These are phyloP conservation scores for Liriodendron chinense DNA, from an alignment of 164 flowering plant genomes.

Conservation along the genomic window DNA sequence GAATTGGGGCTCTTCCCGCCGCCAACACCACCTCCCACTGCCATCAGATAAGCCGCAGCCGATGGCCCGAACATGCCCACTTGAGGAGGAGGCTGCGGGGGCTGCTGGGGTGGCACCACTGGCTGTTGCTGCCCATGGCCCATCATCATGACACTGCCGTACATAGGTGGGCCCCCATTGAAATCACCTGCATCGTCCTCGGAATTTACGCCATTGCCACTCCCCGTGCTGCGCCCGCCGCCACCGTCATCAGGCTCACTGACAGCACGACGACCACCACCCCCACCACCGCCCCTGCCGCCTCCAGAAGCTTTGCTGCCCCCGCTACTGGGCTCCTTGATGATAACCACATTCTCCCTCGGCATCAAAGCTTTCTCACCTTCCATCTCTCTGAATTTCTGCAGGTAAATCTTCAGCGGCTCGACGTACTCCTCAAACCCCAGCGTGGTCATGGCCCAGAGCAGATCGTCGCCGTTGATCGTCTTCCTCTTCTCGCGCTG, in stretches of 20 bases:
- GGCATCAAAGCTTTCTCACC: slow-evolving; percentile 39
- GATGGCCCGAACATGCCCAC: neutral
- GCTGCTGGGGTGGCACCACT: neutral
- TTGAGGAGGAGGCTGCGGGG: neutral
- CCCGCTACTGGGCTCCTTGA: slow-evolving; percentile 16
- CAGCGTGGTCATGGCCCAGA: slow-evolving; percentile 66
- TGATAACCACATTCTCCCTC: slow-evolving; percentile 11
- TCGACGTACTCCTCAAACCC: slow-evolving; percentile 65
- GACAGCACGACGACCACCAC: slow-evolving; percentile 8
- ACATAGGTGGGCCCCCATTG: slow-evolving; percentile 11
- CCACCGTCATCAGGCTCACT: slow-evolving; percentile 14
- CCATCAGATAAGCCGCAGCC: neutral
- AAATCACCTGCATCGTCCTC: slow-evolving; percentile 13
- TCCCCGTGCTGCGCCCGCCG: neutral
- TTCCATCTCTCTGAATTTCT: slow-evolving; percentile 49
- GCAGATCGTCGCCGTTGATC: slow-evolving; percentile 60
- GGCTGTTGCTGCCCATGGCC: slow-evolving; percentile 16
- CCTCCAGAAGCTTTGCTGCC: slow-evolving; percentile 7
- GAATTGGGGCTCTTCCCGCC: slow-evolving; percentile 4
- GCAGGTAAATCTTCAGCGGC: slow-evolving; percentile 50
- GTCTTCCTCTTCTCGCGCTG: slow-evolving; percentile 63
- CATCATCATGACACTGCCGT: slow-evolving; percentile 34
- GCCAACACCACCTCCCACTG: neutral
- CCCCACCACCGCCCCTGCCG: slow-evolving; percentile 13
- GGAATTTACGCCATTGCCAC: slow-evolving; percentile 19